Evolutionary conservation across 176 grass and related monocot species (phyloP).

Genomic region (Musa schizocarpa): DNA sequence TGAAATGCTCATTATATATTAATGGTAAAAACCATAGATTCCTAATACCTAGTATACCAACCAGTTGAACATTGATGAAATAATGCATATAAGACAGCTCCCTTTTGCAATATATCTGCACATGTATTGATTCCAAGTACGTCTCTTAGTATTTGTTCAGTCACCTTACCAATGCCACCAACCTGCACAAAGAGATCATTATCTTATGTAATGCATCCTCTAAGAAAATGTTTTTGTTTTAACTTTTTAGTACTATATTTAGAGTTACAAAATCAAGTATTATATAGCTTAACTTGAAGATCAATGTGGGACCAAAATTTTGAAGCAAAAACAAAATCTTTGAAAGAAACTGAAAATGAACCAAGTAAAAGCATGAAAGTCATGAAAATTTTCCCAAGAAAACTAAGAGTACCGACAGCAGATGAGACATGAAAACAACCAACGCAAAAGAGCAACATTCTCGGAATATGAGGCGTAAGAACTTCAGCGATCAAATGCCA

Average conservation of each 20-base stretch:
- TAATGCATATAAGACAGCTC: constrained; percentile 64
- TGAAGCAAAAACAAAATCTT: too few relatives aligned
- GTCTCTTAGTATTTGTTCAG: constrained; percentile 67
- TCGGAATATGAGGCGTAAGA: too few relatives aligned
- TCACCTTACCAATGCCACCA: constrained; percentile 95
- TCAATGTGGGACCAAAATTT: too few relatives aligned
- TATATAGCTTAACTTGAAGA: too few relatives aligned
- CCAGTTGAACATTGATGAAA: constrained; percentile 86
- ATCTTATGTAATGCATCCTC: constrained; percentile 34
- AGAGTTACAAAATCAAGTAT: too few relatives aligned
- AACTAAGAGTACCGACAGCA: not conserved
- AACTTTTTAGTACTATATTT: too few relatives aligned
- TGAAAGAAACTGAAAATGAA: not conserved
- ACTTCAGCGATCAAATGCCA: too few relatives aligned
- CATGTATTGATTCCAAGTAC: constrained; percentile 89
- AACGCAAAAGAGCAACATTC: not conserved
- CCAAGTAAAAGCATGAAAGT: not conserved
- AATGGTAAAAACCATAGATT: not conserved
- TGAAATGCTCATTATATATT: constrained; percentile 1
- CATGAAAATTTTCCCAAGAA: not conserved
- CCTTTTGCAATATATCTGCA: constrained; percentile 71
- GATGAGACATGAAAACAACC: not conserved
- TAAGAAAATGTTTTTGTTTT: constrained; percentile 3
- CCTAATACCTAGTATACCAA: constrained; percentile 28
- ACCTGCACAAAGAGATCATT: constrained; percentile 46